A percentile compares a stretch with the other conserved stretches of the same genome.
These are phyloP conservation scores for Scleromitrula shiraiana DNA, from an alignment of 2,329 filamentous ascomycete genomes.

Conservation along the genomic window DNA sequence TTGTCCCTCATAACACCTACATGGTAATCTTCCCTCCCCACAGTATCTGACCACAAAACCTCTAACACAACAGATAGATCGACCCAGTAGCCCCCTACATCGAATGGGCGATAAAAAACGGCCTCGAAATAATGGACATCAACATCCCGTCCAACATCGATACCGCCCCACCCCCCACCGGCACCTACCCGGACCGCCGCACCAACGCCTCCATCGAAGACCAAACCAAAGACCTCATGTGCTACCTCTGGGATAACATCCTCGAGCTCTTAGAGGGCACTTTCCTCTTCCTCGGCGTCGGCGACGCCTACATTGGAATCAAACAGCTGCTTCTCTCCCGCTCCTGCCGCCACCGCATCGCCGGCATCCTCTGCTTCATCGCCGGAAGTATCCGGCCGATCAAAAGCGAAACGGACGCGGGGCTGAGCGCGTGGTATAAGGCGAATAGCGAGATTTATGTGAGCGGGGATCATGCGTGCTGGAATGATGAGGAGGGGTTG, in stretches of 20 bases:
- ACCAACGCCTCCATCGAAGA: conserved; percentile 39
- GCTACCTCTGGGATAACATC: conserved; percentile 96
- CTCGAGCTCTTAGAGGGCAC: conserved; percentile 67
- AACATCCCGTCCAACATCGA: conserved; percentile 58
- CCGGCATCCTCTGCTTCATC: conserved; percentile 74
- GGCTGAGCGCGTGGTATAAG: conserved; percentile 74
- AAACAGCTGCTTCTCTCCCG: conserved; percentile 72
- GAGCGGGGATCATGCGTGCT: conserved; percentile 65
- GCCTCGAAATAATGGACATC: conserved; percentile 81
- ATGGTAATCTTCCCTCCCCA: conserved; percentile 53
- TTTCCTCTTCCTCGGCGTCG: conserved; percentile 80
- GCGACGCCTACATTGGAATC: conserved; percentile 79
- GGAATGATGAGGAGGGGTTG: conserved; percentile 54
- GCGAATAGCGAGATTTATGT: conserved; percentile 75
- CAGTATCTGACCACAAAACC: conserved; percentile 29
- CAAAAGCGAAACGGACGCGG: conserved; percentile 67
- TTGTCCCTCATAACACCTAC: conserved; percentile 81
- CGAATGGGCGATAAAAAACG: conserved; percentile 69
- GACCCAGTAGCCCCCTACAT: conserved; percentile 77
- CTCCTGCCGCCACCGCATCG: conserved; percentile 60
- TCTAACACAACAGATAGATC: conserved; percentile 33
- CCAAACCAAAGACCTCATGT: conserved; percentile 64
- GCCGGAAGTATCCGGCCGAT: conserved; percentile 69
- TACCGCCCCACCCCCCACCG: conserved; percentile 3
- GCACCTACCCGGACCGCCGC: conserved; percentile 29